Base-by-base conservation (phyloP, 2,329 filamentous ascomycete species). In the Fonsecaea multimorphosa region DNA sequence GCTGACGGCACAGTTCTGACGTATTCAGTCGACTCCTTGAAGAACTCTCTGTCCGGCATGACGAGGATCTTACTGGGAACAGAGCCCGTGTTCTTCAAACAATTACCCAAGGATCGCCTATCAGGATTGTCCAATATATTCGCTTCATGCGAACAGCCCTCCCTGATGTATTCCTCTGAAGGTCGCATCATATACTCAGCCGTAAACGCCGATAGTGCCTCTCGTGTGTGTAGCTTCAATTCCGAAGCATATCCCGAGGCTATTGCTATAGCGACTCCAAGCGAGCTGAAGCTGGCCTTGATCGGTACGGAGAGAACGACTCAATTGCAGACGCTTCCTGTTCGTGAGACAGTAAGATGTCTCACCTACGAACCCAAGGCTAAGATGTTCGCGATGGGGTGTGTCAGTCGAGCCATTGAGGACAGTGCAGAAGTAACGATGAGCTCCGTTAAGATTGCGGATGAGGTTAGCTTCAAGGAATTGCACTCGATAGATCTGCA, bases 141-240 rank as follows among this genome's bases (percentile, higher is more conserved):
- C 75, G 92, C 93, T 0, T 96, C 92, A 0, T 97, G 93, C 64
- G 95, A 99, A 73, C 92, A 97, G 74, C 91, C 95, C 0, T 97
- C 92, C 69, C 79, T 99, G 61, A 97, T 99, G 56, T 97, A 99
- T 75, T 91, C 91, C 8, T 88, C 89, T 0, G 93, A 97, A 74
- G 92, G 91, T 0, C 86, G 93, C 24, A 90, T 97, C 46, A 88
- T 97, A 0, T 99, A 96, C 79, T 97, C 93, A 3, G 93, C 95
- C 1, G 92, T 97, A 1, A 97, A 94, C 12, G 92, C 93, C 2
- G 91, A 97, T 67, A 89, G 93, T 68, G 91, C 92, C 0, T 89
- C 89, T 0, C 89, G 87, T 55, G 89, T 98, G 5, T 95, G 91
- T 67, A 85, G 90, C 0, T 96, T 99, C 74, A 86, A 97, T 75